Evolutionary conservation across 2,329 filamentous ascomycete species (phyloP).

Genomic region (Mycocentrospora acerina): DNA sequence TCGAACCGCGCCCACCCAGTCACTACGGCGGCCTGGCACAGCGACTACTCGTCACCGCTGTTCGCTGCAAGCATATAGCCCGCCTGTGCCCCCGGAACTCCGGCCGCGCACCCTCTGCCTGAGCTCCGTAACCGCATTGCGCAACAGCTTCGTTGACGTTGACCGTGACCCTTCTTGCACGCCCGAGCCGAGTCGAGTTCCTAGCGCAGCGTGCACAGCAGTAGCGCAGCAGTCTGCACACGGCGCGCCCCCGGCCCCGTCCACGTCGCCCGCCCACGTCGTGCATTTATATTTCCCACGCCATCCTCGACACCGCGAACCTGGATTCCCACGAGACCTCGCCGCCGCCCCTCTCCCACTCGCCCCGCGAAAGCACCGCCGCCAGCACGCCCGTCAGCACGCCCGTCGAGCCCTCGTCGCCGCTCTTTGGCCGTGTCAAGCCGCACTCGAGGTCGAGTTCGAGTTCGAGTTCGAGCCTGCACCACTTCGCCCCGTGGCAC

Average conservation of each 20-base stretch:
- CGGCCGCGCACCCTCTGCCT: constrained; percentile 1
- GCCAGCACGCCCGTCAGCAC: constrained; percentile 54
- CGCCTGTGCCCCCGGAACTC: constrained; percentile 17
- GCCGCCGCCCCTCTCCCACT: constrained; percentile 55
- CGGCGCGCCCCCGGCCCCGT: constrained; percentile 10
- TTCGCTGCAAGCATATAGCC: constrained; percentile 23
- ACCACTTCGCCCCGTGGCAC: constrained; percentile 47
- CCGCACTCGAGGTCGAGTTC: constrained; percentile 35
- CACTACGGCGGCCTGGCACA: constrained; percentile 12
- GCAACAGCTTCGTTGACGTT: background rate
- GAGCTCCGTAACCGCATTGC: background rate
- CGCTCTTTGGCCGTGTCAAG: constrained; percentile 43
- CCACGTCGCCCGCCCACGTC: constrained; percentile 11
- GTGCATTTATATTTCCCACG: constrained; percentile 2
- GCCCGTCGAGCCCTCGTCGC: constrained; percentile 44
- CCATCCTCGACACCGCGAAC: constrained; percentile 45
- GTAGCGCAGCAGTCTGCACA: constrained; percentile 14
- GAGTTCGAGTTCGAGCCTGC: constrained; percentile 27
- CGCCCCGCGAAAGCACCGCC: constrained; percentile 54
- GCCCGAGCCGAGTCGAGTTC: background rate
- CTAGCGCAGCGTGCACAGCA: background rate
- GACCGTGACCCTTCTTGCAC: background rate
- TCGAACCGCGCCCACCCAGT: constrained; percentile 16
- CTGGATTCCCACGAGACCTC: constrained; percentile 55
- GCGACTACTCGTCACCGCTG: constrained; percentile 30